Base-by-base conservation (phyloP, 805 yeast genomes). In the Starmerella geochares region DNA sequence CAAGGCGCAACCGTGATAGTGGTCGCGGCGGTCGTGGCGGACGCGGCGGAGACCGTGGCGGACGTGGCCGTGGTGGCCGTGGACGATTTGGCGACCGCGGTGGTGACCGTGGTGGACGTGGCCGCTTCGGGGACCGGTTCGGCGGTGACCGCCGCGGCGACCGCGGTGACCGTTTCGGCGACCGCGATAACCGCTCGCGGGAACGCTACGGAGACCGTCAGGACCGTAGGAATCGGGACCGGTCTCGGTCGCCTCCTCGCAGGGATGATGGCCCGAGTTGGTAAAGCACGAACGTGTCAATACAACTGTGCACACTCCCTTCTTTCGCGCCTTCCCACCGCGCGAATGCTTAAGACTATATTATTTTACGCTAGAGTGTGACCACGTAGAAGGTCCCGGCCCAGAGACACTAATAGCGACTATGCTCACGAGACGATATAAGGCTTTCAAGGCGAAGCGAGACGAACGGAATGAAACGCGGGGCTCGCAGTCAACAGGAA, bases 11-110 rank as follows among this genome's bases (percentile, higher is more conserved):
- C 51, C 23, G 48, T 39, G 53, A 42, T 13, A 50, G 54, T 38
- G 75, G 74, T 57, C 74, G 73, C 51, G 75, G 74, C 58, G 74
- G 73, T 51, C 67, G 69, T 54, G 64, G 73, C 51, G 73, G 75
- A 58, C 65, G 70, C 67, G 66, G 70, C 67, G 66, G 73, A 67
- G 66, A 72, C 56, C 66, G 68, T 57, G 78, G 70, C 68, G 81
- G 75, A 54, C 71, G 73, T 42, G 68, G 58, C 31, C 60, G 56
- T 20, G 53, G 52, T 29, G 62, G 61, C 28, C 9, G 37, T 11
- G 32, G 32, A 14, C 32, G 32, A 5, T 14, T 14, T 5, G 10
- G 10, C 21, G 54, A 45, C 45, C 58, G 60, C 43, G 55, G 59
- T 20, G 54, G 46, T 46, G 59, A 58, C 41, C 53, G 55, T 28